These are phyloP conservation scores for Saccharomyces hybrid DNA, from an alignment of 1,139 yeast genomes.

Conservation along the genomic window DNA sequence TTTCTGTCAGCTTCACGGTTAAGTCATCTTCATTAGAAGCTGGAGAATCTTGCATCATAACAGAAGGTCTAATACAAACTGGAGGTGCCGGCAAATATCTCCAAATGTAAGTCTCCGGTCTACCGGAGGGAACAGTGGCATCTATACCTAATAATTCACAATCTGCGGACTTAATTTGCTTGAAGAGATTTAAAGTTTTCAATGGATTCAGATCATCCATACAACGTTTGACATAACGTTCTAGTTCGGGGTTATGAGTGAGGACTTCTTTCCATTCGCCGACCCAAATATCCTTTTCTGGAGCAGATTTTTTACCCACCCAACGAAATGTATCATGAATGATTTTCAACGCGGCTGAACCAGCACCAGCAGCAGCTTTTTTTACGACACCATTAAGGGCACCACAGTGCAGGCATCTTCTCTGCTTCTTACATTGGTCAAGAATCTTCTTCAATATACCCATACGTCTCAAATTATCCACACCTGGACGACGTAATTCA, in stretches of 20 bases:
- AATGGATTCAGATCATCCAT: slow-evolving; percentile 93
- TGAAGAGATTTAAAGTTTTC: slow-evolving; percentile 78
- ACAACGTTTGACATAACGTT: slow-evolving; percentile 77
- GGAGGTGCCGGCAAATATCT: slow-evolving; percentile 98
- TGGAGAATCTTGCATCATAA: slow-evolving; percentile 80
- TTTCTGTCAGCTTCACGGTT: slow-evolving; percentile 91
- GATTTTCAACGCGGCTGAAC: slow-evolving; percentile 87
- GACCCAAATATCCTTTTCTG: slow-evolving; percentile 83
- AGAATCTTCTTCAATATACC: slow-evolving; percentile 69
- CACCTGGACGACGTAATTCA: slow-evolving; percentile 80
- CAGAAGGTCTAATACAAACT: slow-evolving; percentile 96
- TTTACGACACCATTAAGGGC: slow-evolving; percentile 94
- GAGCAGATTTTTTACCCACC: slow-evolving; percentile 84
- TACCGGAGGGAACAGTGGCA: slow-evolving; percentile 66
- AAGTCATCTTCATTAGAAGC: slow-evolving; percentile 94
- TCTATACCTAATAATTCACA: slow-evolving; percentile 91
- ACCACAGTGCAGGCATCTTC: slow-evolving; percentile 82
- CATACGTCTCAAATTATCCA: slow-evolving; percentile 90
- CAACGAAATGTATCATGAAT: slow-evolving; percentile 95
- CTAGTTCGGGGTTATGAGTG: slow-evolving; percentile 74
- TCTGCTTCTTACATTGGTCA: slow-evolving; percentile 92
- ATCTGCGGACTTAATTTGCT: slow-evolving; percentile 76
- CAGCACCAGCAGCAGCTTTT: slow-evolving; percentile 88
- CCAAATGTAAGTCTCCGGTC: slow-evolving; percentile 98
- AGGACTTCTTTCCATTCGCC: slow-evolving; percentile 71